Base-by-base conservation (phyloP, 768 basidiomycete species). In the Boletus speciosus region DNA sequence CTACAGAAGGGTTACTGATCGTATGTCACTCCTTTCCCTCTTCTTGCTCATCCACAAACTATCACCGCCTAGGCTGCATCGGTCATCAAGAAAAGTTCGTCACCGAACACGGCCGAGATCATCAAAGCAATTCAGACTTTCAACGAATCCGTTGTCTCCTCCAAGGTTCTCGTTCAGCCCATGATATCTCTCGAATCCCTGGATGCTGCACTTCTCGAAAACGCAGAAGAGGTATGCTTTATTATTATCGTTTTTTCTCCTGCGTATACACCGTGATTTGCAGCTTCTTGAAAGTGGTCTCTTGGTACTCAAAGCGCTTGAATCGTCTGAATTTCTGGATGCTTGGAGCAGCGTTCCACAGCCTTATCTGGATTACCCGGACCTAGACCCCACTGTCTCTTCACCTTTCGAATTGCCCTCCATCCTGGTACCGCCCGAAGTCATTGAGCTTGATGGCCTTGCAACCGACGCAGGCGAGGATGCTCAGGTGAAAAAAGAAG, bases 391-490 rank as follows among this genome's bases (percentile, higher is more conserved):
- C 9, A 61, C 66, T 2, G 61, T 66, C 4, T 69, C 77, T 15
- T 66, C 74, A 8, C 79, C 82, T 2, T 92, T 88, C 59, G 78
- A 82, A 31, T 76, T 95, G 10, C 91, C 91, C 6, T 78, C 82
- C 34, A 83, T 94, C 38, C 77, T 95, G 16, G 90, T 95, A 0
- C 92, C 93, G 3, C 93, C 93, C 1, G 93, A 95, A 68, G 81
- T 86, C 23, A 87, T 92, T 29, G 92, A 93, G 60, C 76, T 90
- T 9, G 91, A 92, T 38, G 78, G 80, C 1, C 72, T 92, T 42
- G 77, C 85, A 0, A 78, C 80, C 0, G 87, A 90, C 47, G 77
- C 82, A 16, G 84, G 84, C 16, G 87, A 86, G 60, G 86, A 88
- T 38, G 79, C 84, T 0, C 81, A 81, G 58, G 78, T 87, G 27